Conservation (phyloP, 805 yeast species). For the Ogataea pini region DNA sequence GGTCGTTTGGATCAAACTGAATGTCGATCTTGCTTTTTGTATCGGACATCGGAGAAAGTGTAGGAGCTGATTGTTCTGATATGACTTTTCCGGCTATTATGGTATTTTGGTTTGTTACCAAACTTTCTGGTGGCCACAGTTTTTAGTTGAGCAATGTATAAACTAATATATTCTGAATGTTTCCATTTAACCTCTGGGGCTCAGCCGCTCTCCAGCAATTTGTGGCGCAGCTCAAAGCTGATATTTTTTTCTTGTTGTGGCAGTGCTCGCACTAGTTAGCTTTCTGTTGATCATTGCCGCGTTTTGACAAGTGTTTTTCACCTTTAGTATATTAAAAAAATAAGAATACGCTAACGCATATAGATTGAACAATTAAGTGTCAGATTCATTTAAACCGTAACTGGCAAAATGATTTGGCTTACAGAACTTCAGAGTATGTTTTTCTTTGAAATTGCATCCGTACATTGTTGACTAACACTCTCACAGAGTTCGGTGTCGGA, state of each 20-base stretch:
- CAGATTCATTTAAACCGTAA: background rate
- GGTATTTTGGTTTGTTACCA: no score
- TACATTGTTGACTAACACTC: slow-evolving; percentile 2
- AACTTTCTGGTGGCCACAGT: no score
- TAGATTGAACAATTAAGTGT: background rate
- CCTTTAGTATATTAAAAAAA: no score
- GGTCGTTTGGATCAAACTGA: background rate
- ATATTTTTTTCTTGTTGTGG: background rate
- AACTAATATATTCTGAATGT: no score
- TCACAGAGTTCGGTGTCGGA: slow-evolving; percentile 83
- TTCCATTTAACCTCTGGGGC: background rate
- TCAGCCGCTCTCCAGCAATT: slow-evolving; percentile 4
- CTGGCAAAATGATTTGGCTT: slow-evolving; percentile 59
- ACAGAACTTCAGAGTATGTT: slow-evolving; percentile 74
- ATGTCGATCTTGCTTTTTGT: background rate
- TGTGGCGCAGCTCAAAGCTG: background rate
- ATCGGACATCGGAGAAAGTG: background rate
- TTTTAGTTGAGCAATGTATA: no score
- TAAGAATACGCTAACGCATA: no score
- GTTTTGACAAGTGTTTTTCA: slow-evolving; percentile 3
- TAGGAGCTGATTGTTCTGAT: no score
- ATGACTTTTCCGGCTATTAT: no score
- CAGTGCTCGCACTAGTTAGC: background rate
- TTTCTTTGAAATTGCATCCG: no score
- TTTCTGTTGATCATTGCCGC: slow-evolving; percentile 5